Evolutionary conservation across 2,329 filamentous ascomycete species (phyloP).

Genomic region (Hypocreales sp.): DNA sequence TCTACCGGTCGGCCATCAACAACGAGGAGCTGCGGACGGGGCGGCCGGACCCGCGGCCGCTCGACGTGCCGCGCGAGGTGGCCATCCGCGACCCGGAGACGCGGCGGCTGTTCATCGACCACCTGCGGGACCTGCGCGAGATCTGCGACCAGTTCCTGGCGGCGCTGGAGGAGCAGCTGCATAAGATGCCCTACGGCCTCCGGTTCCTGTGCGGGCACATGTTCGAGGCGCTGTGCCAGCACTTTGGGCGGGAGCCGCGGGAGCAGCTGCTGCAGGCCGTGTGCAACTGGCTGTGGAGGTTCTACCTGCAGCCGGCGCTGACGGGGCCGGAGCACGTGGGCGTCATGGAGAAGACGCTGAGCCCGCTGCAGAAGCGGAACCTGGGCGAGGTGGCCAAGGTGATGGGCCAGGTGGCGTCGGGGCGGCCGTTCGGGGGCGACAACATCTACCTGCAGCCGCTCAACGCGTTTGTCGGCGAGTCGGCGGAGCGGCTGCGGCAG

Average conservation of each 20-base stretch:
- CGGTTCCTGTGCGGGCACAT: slow-evolving; percentile 78
- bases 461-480: slow-evolving; percentile 80
- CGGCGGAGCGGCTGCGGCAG: slow-evolving; percentile 61
- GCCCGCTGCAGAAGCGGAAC: slow-evolving; percentile 86
- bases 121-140: slow-evolving; percentile 84
- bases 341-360: slow-evolving; percentile 77
- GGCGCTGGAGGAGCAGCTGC: slow-evolving; percentile 65
- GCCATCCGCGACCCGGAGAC: slow-evolving; percentile 96
- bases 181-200: slow-evolving; percentile 84
- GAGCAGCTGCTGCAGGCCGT: slow-evolving; percentile 69
- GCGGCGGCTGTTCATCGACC: slow-evolving; percentile 80
- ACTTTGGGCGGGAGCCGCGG: slow-evolving; percentile 67
- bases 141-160: slow-evolving; percentile 85
- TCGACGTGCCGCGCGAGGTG: slow-evolving; percentile 77
- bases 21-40: slow-evolving; percentile 94
- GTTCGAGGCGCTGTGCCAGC: slow-evolving; percentile 60
- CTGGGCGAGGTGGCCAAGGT: slow-evolving; percentile 84
- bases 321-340: slow-evolving; percentile 85
- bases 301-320: slow-evolving; percentile 81
- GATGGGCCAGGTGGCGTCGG: slow-evolving; percentile 74
- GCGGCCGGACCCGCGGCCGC: slow-evolving; percentile 60
- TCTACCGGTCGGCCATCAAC: slow-evolving; percentile 89
- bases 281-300: slow-evolving; percentile 85
- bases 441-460: slow-evolving; percentile 92
- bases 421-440: slow-evolving; percentile 79